Conservation (phyloP, 257 asterid species). For the Nicotiana knightiana region DNA sequence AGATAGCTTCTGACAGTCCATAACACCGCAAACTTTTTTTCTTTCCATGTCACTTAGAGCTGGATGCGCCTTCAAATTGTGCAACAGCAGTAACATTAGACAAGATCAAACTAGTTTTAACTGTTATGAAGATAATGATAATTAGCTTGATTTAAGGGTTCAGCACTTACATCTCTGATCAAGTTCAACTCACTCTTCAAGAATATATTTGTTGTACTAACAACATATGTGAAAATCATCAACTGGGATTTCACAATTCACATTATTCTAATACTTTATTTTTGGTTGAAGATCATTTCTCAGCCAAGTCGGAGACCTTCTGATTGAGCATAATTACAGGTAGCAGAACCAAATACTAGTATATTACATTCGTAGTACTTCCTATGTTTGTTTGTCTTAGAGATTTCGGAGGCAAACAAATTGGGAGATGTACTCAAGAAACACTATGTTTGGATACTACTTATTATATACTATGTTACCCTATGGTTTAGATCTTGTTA, state of each 20-base stretch:
- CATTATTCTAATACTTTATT: too few species aligned
- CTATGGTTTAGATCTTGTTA: not conserved
- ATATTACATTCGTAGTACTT: too few species aligned
- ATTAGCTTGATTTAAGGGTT: not conserved
- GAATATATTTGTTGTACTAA: not conserved
- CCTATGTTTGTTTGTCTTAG: too few species aligned
- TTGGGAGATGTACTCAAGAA: too few species aligned
- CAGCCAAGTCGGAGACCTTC: too few species aligned
- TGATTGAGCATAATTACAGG: too few species aligned
- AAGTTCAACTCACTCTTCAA: not conserved
- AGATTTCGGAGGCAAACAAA: too few species aligned
- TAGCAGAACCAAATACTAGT: too few species aligned
- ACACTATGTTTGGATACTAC: too few species aligned
- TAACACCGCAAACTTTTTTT: conserved; percentile 72
- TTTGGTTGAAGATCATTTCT: too few species aligned
- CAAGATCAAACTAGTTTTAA: too few species aligned
- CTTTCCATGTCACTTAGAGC: conserved; percentile 68
- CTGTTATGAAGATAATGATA: not conserved
- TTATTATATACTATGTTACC: too few species aligned
- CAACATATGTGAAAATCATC: not conserved
- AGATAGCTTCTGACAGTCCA: conserved; percentile 91
- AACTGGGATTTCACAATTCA: not conserved
- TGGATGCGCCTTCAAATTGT: conserved; percentile 67
- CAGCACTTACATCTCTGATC: not conserved
- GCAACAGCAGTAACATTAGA: not conserved